Conservation (phyloP, 768 basidiomycete genomes). For the Tephrocybe sp. region DNA sequence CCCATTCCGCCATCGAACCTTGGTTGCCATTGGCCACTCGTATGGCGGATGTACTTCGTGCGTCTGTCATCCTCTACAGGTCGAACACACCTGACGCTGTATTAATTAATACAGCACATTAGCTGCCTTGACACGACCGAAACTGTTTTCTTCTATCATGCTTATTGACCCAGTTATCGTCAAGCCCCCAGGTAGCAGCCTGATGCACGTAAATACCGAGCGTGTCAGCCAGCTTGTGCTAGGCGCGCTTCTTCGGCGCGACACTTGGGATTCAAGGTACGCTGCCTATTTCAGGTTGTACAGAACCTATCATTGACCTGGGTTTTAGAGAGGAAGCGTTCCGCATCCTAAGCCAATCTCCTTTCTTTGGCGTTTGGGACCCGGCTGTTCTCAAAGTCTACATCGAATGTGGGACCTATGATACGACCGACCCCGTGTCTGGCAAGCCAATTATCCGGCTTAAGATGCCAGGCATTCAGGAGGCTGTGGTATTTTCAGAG, state of each 20-base stretch:
- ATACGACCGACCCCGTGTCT: constrained; percentile 21
- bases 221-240: constrained; percentile 23
- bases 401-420: constrained; percentile 54
- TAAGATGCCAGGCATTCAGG: constrained; percentile 66
- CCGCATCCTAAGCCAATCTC: constrained; percentile 40
- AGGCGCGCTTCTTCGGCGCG: constrained; percentile 57
- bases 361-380: constrained; percentile 76
- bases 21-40: constrained; percentile 80
- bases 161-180: constrained; percentile 79
- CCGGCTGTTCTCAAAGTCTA: constrained; percentile 58
- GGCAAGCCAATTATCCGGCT: constrained; percentile 43
- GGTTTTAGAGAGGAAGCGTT: constrained; percentile 59
- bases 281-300: background rate
- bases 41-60: constrained; percentile 79
- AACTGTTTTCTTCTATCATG: constrained; percentile 67
- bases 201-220: constrained; percentile 2
- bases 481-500: constrained; percentile 61
- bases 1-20: constrained; percentile 51
- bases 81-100: background rate
- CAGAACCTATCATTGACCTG: background rate
- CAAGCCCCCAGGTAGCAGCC: constrained; percentile 19
- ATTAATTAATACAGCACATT: constrained; percentile 41
- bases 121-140: constrained; percentile 60
- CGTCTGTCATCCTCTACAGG: constrained; percentile 24
- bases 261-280: constrained; percentile 62